Evolutionary conservation across 1,139 yeast genomes (phyloP).

Genomic region (Debaryomycetaceae sp.): DNA sequence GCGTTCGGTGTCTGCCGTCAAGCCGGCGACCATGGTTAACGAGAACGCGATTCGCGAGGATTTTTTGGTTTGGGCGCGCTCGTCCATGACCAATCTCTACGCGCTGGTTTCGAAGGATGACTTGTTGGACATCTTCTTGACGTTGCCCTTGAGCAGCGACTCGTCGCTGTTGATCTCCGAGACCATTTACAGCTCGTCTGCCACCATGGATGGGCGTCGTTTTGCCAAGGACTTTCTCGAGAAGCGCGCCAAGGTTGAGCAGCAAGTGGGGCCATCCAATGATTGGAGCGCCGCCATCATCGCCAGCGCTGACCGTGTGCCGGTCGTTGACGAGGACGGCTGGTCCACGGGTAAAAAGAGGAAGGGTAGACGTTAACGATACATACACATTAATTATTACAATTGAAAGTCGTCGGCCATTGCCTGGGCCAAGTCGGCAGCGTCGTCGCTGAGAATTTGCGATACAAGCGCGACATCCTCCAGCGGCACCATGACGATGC

Average conservation of each 20-base stretch:
- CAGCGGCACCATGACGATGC: conserved; percentile 55
- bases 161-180: conserved; percentile 86
- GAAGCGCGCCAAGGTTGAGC: conserved; percentile 70
- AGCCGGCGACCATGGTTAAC: conserved; percentile 22
- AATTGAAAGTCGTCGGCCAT: conserved; percentile 7
- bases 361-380: conserved; percentile 29
- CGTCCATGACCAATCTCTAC: conserved; percentile 67
- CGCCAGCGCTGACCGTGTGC: conserved; percentile 42
- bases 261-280: conserved; percentile 40
- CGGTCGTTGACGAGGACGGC: conserved; percentile 64
- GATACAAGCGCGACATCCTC: conserved; percentile 37
- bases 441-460: conserved; percentile 14
- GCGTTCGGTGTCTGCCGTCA: conserved; percentile 42
- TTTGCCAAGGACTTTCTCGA: conserved; percentile 88
- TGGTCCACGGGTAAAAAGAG: conserved; percentile 59
- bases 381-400: conserved; percentile 3
- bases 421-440: conserved; percentile 9
- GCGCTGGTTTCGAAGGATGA: conserved; percentile 73
- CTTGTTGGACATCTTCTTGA: conserved; percentile 72
- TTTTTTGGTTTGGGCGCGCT: conserved; percentile 80
- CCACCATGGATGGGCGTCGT: conserved; percentile 92
- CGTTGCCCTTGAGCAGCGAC: conserved; percentile 70
- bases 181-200: conserved; percentile 83
- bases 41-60: conserved; percentile 49
- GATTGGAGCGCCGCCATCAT: conserved; percentile 67